Base-by-base conservation (phyloP, 371 early-diverging fungal genomes). In the Zopfochytrium polystomum region DNA sequence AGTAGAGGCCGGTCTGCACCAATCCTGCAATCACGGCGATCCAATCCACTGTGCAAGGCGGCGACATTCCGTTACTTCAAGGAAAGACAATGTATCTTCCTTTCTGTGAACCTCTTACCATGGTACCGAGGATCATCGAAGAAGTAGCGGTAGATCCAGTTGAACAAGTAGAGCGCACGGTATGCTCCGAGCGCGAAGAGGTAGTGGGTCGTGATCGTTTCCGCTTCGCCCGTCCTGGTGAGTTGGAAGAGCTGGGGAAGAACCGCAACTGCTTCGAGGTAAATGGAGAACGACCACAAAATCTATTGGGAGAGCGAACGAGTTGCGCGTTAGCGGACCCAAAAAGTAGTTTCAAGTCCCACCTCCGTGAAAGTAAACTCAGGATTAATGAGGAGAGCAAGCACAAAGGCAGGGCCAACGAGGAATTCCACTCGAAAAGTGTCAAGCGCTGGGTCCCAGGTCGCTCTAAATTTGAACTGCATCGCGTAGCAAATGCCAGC, bases 221-320 rank as follows among this genome's bases (percentile, higher is more conserved):
- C 99, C 11, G 97, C 97, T 72, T 99, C 99, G 20, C 98, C 98
- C 2, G 95, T 95, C 60, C 93, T 86, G 27, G 93, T 88, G 52
- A 99, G 77, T 85, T 93, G 91, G 70, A 94, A 93, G 26, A 99
- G 84, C 74, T 99, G 99, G 20, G 99, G 99, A 52, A 99, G 71
- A 77, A 99, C 98, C 2, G 99, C 97, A 0, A 98, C 95, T 4
- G 94, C 80, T 74, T 99, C 99, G 35, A 99, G 82, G 71, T 91
- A 93, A 56, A 99, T 87, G 13, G 98, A 98, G 73, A 96, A 96
- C 2, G 92, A 81, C 95, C 98, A 99, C 2, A 94, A 65, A 22
- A 92, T 75, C 91, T 92, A 22, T 32, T 7, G 38, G 38, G 38
- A 38, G 18, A 18, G 38, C 11, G 38, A 38, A 38, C 11, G 38